Evolutionary conservation across 169 alveolate species (phyloP), one percentile per base, ranked within the genome.

Genomic region (Babesia gibsoni): DNA sequence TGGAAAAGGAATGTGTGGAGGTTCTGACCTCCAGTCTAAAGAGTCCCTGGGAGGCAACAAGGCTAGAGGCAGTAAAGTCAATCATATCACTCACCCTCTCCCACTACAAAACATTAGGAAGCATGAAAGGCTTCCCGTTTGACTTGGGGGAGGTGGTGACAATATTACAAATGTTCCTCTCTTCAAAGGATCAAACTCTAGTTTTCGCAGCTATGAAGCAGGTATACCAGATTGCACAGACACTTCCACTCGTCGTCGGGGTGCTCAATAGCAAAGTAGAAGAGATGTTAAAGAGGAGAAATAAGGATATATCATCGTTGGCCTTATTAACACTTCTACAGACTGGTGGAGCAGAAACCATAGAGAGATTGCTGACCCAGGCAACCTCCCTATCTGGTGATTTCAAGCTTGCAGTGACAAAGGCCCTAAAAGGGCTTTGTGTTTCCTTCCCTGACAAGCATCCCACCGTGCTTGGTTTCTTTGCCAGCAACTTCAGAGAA

Each of bases 301-400:
- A 96, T 83, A 90, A 95, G 58, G 83, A 88, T 57, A 91, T 95
- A 30, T 96, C 99, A 52, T 94, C 99, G 8, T 67, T 93, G 75
- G 99, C 99, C 3, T 89, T 96, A 54, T 90, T 98, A 8, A 96
- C 98, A 27, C 82, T 97, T 65, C 90, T 97, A 56, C 96, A 96
- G 87, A 93, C 97, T 9, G 98, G 99, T 49, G 94, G 94, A 50
- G 99, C 96, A 68, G 73, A 87, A 27, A 95, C 93, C 65, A 95
- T 96, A 50, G 98, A 95, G 69, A 91, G 94, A 73, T 90, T 95
- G 52, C 91, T 95, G 64, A 90, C 88, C 74, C 97, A 93, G 81
- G 85, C 84, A 30, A 59, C 61, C 35, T 43, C 52, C 20, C 70
- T 84, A 18, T 91, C 95, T 6, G 96, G 94, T n/a, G 92, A 88